Conservation (phyloP, 257 asterid species). For the Fraxinus americana region DNA sequence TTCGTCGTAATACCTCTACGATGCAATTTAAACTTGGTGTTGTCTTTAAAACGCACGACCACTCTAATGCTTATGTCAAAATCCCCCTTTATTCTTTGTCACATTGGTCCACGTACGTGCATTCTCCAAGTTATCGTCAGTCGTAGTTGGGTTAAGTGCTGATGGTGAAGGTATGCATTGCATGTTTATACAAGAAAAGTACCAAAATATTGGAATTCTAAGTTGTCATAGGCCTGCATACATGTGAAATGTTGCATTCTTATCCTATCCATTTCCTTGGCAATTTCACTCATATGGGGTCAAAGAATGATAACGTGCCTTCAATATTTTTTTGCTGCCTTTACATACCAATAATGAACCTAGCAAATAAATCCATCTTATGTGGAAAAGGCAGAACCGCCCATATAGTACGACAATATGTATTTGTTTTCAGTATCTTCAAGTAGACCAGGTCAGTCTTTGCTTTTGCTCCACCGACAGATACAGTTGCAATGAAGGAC, state of each 20-base stretch:
- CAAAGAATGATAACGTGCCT: constrained; percentile 23
- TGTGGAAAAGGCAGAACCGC: constrained; percentile 2
- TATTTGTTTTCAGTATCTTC: background rate
- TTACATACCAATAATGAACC: constrained; percentile 17
- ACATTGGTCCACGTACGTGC: constrained; percentile 26
- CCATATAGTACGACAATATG: background rate
- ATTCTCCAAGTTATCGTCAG: constrained; percentile 45
- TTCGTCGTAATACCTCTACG: background rate
- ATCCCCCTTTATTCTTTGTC: constrained; percentile 6
- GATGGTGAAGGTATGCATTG: constrained; percentile 22
- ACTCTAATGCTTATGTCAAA: background rate
- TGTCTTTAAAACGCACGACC: background rate
- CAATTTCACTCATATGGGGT: constrained; percentile 37
- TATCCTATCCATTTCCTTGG: constrained; percentile 47
- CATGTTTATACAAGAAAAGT: constrained; percentile 52
- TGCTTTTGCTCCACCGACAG: constrained; percentile 1
- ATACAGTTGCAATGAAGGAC: background rate
- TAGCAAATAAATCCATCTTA: constrained; percentile 4
- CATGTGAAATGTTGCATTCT: constrained; percentile 21
- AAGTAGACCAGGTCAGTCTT: background rate
- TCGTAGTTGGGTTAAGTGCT: constrained; percentile 40
- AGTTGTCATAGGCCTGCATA: constrained; percentile 21
- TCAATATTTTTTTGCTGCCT: constrained; percentile 19
- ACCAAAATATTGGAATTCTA: constrained; percentile 27
- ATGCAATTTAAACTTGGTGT: constrained; percentile 6